Evolutionary conservation across 2,329 filamentous ascomycete genomes (phyloP).

Genomic region (Ceratocystis papillata): DNA sequence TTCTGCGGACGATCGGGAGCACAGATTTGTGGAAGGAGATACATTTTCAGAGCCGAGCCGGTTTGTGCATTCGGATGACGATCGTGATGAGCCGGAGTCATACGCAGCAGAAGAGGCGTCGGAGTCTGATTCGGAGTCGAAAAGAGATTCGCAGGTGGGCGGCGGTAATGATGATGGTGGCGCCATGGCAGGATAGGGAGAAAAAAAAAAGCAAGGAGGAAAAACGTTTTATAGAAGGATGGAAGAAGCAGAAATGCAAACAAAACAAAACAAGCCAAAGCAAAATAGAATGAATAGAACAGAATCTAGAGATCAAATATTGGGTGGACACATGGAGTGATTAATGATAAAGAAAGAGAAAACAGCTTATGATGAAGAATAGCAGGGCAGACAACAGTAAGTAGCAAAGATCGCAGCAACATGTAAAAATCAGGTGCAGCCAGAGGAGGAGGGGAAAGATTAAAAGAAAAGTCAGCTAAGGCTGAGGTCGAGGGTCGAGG

Average conservation of each 20-base stretch:
- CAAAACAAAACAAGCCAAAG: too few species aligned
- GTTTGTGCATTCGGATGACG: background rate
- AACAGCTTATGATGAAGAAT: background rate
- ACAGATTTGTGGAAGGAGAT: conserved; percentile 36
- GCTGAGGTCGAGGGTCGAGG: too few species aligned
- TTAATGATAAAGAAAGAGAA: background rate
- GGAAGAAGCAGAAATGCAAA: background rate
- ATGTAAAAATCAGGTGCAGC: background rate
- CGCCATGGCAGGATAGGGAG: background rate
- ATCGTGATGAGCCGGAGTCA: conserved; percentile 10
- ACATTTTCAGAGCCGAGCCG: conserved; percentile 27
- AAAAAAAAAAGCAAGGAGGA: background rate
- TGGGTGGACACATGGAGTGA: background rate
- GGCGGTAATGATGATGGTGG: conserved; percentile 2
- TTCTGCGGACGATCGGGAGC: conserved; percentile 53
- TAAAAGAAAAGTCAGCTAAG: background rate
- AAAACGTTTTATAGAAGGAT: background rate
- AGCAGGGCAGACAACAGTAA: background rate
- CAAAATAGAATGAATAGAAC: too few species aligned
- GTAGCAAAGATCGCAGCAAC: background rate
- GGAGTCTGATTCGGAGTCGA: conserved; percentile 27
- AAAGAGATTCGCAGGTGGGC: background rate
- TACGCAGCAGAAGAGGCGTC: conserved; percentile 26
- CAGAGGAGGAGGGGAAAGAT: background rate
- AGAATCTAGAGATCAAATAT: background rate